Percentiles rank a stretch among this genome's conserved stretches.
phyloP scores from a whole-genome alignment of 140 eudicot species.

The Erigeron philadelphicus region DNA sequence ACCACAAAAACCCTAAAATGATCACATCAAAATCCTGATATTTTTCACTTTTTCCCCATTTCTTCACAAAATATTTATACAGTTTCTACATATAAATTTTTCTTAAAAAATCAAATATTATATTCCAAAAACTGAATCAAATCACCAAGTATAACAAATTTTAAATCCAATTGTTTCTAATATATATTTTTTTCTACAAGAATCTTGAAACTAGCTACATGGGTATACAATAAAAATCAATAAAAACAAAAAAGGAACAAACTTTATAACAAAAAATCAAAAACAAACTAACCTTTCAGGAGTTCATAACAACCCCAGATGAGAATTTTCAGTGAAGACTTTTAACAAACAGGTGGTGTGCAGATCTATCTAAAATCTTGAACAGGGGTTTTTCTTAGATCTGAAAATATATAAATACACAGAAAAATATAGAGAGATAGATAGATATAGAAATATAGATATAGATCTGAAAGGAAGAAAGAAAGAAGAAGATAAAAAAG shows the following conservation, averaged over 20 bases:
- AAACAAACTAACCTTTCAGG: constrained; percentile 25
- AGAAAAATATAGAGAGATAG: neutral
- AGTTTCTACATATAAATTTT: no score
- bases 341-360: constrained; percentile 24
- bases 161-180: neutral
- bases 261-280: neutral
- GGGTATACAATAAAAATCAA: neutral
- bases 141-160: no score
- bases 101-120: no score
- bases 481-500: constrained; percentile 25
- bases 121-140: neutral
- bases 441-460: constrained; percentile 2
- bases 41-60: neutral
- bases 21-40: constrained; percentile 3
- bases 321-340: constrained; percentile 15
- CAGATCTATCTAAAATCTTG: constrained; percentile 26
- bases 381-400: constrained; percentile 17
- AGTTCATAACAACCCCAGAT: constrained; percentile 25
- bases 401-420: constrained; percentile 7
- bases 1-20: constrained; percentile 18
- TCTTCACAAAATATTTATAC: neutral
- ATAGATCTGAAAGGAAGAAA: constrained; percentile 25
- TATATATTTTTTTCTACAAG: constrained; percentile 8
- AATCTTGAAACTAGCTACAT: constrained; percentile 9
- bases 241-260: neutral